These are phyloP conservation scores for Leishmania tropica DNA, from an alignment of 208 protist genomes.

Conservation along the genomic window DNA sequence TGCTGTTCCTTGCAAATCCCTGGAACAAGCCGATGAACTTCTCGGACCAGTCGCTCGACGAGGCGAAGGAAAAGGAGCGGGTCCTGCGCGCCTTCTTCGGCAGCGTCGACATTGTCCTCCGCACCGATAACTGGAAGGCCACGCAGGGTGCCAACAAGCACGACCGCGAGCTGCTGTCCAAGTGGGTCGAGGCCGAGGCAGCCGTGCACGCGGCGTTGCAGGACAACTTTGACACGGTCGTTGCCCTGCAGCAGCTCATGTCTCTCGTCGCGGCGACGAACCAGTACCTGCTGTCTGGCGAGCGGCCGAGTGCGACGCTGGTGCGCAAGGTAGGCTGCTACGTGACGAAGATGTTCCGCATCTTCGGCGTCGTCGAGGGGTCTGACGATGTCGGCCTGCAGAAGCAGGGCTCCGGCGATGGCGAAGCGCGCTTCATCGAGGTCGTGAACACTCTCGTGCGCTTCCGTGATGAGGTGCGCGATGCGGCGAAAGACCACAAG, in stretches of 20 bases:
- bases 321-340: conserved; percentile 82
- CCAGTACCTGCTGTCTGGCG: conserved; percentile 71
- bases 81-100: conserved; percentile 87
- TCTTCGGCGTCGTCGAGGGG: conserved; percentile 93
- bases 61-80: conserved; percentile 80
- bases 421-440: conserved; percentile 38
- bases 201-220: conserved; percentile 85
- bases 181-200: conserved; percentile 50
- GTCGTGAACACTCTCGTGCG: conserved; percentile 73
- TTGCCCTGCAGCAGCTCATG: conserved; percentile 70
- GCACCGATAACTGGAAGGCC: conserved; percentile 43
- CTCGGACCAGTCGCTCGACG: conserved; percentile 89
- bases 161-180: conserved; percentile 58
- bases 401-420: conserved; percentile 29
- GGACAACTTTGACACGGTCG: conserved; percentile 96
- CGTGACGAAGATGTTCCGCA: conserved; percentile 90
- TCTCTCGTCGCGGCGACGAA: conserved; percentile 85
- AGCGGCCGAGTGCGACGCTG: conserved; percentile 61
- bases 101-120: conserved; percentile 65
- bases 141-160: conserved; percentile 49
- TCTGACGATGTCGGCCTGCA: conserved; percentile 69
- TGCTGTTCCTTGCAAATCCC: conserved; percentile 95
- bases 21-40: conserved; percentile 95
- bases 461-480: conserved; percentile 79
- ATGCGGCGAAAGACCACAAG: conserved; percentile 54